phyloP scores from a whole-genome alignment of 2,329 filamentous ascomycete genomes.

The Alternaria dauci region DNA sequence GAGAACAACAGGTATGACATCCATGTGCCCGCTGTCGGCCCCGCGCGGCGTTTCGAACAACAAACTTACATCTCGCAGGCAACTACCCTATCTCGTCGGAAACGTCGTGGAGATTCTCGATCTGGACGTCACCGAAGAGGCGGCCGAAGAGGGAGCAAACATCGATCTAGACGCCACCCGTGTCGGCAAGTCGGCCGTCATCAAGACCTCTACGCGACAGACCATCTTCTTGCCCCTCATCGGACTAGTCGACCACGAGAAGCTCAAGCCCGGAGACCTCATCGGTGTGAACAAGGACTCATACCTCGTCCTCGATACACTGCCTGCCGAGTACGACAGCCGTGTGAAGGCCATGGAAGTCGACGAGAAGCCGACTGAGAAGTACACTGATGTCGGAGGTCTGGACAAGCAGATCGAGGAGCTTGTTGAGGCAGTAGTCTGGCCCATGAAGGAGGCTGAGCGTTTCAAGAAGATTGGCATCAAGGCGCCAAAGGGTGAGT shows the following conservation, averaged over 20 bases:
- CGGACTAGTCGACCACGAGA: slow-evolving; percentile 93
- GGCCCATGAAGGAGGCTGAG: slow-evolving; percentile 99
- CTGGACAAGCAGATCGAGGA: slow-evolving; percentile 99
- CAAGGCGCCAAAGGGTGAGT: slow-evolving; percentile 94
- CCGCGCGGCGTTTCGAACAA: slow-evolving; percentile 1
- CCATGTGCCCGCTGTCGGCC: neutral
- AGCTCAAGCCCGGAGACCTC: slow-evolving; percentile 92
- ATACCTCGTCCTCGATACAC: slow-evolving; percentile 93
- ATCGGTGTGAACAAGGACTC: slow-evolving; percentile 99
- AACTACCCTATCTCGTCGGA: slow-evolving; percentile 96
- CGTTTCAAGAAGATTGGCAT: slow-evolving; percentile 99
- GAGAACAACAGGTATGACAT: slow-evolving; percentile 87
- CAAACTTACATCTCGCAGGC: slow-evolving; percentile 62
- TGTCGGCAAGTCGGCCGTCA: slow-evolving; percentile 97
- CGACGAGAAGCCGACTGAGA: slow-evolving; percentile 98
- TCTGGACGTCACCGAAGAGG: slow-evolving; percentile 94
- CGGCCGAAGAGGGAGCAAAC: slow-evolving; percentile 96
- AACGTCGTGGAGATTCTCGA: slow-evolving; percentile 98
- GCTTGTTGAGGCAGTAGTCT: slow-evolving; percentile 96
- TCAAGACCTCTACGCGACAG: slow-evolving; percentile 98
- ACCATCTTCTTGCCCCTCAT: slow-evolving; percentile 98
- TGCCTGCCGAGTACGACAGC: slow-evolving; percentile 98
- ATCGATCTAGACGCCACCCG: slow-evolving; percentile 97
- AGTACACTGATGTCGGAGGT: slow-evolving; percentile 97
- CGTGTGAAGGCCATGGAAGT: slow-evolving; percentile 99